Percentiles rank a stretch among this genome's conserved stretches.
phyloP scores from a whole-genome alignment of 495 filamentous ascomycete genomes.

The Talaromyces wortmannii region DNA sequence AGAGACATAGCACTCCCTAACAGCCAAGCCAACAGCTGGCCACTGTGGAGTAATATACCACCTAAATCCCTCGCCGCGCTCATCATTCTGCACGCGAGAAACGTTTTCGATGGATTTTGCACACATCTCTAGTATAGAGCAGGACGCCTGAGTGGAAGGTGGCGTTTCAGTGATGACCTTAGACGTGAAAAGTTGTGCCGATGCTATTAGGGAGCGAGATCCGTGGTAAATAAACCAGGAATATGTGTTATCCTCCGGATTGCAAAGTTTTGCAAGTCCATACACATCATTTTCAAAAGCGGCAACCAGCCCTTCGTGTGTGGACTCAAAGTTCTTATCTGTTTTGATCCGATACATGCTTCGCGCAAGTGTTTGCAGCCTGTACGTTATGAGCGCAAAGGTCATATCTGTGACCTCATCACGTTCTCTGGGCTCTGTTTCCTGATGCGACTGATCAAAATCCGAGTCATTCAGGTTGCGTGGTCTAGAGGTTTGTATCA shows the following conservation, averaged over 20 bases:
- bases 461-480: slow-evolving; percentile 18
- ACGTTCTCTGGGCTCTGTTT: background rate
- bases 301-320: background rate
- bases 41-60: slow-evolving; percentile 4
- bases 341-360: background rate
- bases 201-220: background rate
- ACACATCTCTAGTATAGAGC: background rate
- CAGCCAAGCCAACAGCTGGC: background rate
- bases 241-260: background rate
- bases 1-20: background rate
- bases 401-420: slow-evolving; percentile 18
- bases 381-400: slow-evolving; percentile 13
- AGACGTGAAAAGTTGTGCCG: background rate
- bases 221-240: background rate
- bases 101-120: background rate
- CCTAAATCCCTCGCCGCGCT: slow-evolving; percentile 2
- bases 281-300: background rate
- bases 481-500: slow-evolving; percentile 19
- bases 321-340: background rate
- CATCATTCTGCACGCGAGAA: background rate
- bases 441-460: background rate
- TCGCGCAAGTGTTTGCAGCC: background rate
- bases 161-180: background rate
- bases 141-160: background rate
- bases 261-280: background rate